Conservation (phyloP, 2,329 filamentous ascomycete genomes). For the Colletotrichum endophyticum region DNA sequence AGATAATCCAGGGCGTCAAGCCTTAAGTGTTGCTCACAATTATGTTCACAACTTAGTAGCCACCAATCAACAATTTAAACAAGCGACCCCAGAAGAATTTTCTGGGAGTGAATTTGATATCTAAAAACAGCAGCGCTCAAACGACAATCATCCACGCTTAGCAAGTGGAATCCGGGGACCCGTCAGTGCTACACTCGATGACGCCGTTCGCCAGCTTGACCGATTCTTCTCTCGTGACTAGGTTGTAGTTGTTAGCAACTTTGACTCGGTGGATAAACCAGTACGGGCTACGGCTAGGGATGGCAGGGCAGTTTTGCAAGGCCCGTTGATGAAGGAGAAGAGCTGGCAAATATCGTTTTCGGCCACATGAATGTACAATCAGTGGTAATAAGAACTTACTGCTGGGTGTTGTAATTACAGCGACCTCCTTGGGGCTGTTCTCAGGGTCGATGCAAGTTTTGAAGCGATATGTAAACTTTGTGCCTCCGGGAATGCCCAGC, state of each 20-base stretch:
- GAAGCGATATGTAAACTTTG: neutral
- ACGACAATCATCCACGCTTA: neutral
- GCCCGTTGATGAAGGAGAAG: neutral
- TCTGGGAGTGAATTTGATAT: neutral
- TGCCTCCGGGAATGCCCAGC: neutral
- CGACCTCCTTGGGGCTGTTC: neutral
- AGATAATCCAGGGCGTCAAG: neutral
- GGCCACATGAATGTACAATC: neutral
- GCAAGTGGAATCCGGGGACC: neutral
- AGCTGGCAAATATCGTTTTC: neutral
- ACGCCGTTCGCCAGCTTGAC: neutral
- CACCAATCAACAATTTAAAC: neutral
- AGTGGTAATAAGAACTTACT: neutral
- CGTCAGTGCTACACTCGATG: neutral
- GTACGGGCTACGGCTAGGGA: accelerated
- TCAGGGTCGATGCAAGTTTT: neutral
- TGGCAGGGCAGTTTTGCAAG: accelerated
- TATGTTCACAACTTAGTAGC: neutral
- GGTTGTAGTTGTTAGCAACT: neutral
- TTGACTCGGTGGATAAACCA: accelerated
- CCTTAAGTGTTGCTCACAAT: neutral
- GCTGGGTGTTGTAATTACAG: neutral
- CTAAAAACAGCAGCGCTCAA: neutral
- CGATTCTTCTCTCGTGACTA: neutral
- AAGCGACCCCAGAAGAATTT: neutral